phyloP scores from a whole-genome alignment of 2,329 filamentous ascomycete species.

The Berkeleyomyces rouxiae region DNA sequence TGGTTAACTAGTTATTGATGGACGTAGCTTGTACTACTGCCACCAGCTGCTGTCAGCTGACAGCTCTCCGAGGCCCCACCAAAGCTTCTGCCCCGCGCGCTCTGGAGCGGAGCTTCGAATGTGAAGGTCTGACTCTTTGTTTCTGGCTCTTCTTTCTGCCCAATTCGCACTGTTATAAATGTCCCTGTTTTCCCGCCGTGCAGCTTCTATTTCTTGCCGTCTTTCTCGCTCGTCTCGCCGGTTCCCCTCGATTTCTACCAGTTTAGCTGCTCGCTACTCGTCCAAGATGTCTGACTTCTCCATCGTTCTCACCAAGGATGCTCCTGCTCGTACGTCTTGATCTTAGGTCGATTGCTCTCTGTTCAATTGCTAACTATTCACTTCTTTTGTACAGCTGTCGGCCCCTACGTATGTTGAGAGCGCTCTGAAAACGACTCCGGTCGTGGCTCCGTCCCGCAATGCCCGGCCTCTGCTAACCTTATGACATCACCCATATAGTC shows the following conservation, averaged over 20 bases:
- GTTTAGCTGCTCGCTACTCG: conserved; percentile 2
- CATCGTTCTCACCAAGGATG: conserved; percentile 41
- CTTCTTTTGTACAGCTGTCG: conserved; percentile 30
- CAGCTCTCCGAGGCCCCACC: conserved; percentile 5
- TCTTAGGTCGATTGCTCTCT: neutral
- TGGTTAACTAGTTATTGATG: too few species aligned
- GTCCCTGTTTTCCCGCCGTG: conserved; percentile 1
- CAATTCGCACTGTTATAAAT: neutral
- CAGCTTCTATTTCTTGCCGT: neutral
- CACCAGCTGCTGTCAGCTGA: neutral
- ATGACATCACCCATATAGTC: conserved; percentile 26
- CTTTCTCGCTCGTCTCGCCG: neutral
- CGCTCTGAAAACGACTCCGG: neutral
- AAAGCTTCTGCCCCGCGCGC: conserved; percentile 8
- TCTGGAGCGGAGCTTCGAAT: conserved; percentile 10
- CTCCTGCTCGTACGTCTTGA: conserved; percentile 35
- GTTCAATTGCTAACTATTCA: neutral
- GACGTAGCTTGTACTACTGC: neutral
- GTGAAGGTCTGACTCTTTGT: neutral
- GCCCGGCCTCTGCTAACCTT: neutral
- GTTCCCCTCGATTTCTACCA: neutral
- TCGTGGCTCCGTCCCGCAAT: neutral
- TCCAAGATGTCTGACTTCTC: conserved; percentile 12
- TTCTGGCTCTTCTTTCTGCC: neutral
- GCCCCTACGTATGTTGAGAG: conserved; percentile 39